Evolutionary conservation across 2,329 filamentous ascomycete genomes (phyloP).

Genomic region (Fusarium pilosicola): DNA sequence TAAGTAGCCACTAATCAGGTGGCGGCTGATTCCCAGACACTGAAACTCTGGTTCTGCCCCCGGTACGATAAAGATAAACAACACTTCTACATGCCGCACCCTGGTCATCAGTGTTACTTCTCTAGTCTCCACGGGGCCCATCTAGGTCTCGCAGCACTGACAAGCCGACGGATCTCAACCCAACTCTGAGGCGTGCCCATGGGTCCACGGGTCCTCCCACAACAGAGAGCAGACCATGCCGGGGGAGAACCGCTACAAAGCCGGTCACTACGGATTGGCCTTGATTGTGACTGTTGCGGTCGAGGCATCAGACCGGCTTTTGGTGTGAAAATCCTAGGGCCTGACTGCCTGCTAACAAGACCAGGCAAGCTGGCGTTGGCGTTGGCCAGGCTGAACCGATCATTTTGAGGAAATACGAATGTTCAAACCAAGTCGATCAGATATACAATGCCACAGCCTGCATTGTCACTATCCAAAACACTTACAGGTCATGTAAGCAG

Average conservation of each 20-base stretch:
- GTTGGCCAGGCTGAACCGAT: background rate
- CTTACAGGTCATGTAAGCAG: constrained; percentile 11
- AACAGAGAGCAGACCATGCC: constrained; percentile 35
- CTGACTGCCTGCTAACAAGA: constrained; percentile 7
- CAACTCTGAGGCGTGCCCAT: constrained; percentile 50
- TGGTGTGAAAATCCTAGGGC: constrained; percentile 19
- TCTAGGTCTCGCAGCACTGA: constrained; percentile 53
- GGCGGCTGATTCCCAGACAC: constrained; percentile 10
- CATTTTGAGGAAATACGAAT: background rate
- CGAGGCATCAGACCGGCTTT: constrained; percentile 14
- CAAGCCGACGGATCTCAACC: constrained; percentile 53
- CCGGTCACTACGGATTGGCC: constrained; percentile 28
- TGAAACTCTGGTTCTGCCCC: background rate
- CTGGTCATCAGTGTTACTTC: constrained; percentile 47
- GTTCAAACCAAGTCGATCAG: background rate
- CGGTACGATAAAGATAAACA: constrained; percentile 37
- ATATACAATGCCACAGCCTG: background rate
- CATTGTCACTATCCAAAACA: background rate
- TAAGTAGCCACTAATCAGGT: constrained; percentile 42
- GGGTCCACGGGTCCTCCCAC: constrained; percentile 44
- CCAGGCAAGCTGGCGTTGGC: background rate
- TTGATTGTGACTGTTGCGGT: constrained; percentile 4
- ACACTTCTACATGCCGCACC: constrained; percentile 48
- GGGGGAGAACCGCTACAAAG: constrained; percentile 26
- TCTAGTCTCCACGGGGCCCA: constrained; percentile 51